Conservation (phyloP, 805 yeast species). For the Saccharomyces kudriavzevii region DNA sequence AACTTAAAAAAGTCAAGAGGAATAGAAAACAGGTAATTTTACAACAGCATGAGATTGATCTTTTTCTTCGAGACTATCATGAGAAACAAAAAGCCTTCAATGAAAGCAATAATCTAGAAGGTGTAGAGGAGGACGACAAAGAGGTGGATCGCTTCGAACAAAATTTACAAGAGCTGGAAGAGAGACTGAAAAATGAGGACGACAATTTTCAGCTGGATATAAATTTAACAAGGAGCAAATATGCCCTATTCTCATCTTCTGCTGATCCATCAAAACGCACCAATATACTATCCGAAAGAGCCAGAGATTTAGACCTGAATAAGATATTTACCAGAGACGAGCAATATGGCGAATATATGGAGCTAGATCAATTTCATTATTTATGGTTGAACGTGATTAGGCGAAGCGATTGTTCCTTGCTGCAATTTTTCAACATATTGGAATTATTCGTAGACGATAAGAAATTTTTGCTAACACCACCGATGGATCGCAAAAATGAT, state of each 20-base stretch:
- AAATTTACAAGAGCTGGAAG: constrained; percentile 34
- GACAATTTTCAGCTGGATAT: constrained; percentile 22
- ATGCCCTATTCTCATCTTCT: constrained; percentile 23
- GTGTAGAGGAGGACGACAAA: constrained; percentile 16
- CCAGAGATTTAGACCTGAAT: constrained; percentile 42
- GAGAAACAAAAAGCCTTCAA: constrained; percentile 24
- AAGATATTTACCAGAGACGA: constrained; percentile 52
- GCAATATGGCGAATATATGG: constrained; percentile 54
- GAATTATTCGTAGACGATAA: constrained; percentile 33
- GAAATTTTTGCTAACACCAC: constrained; percentile 19
- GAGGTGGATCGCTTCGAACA: constrained; percentile 19
- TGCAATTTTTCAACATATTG: constrained; percentile 43
- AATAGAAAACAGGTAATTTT: constrained; percentile 41
- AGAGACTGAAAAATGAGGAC: constrained; percentile 22
- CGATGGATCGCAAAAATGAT: constrained; percentile 24
- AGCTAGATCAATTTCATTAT: constrained; percentile 45
- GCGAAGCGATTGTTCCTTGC: constrained; percentile 35
- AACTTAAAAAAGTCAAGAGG: constrained; percentile 35
- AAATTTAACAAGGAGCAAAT: constrained; percentile 8
- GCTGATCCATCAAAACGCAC: constrained; percentile 6
- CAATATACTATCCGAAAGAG: constrained; percentile 41
- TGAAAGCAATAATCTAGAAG: not conserved
- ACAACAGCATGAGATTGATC: constrained; percentile 61
- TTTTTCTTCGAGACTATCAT: constrained; percentile 42
- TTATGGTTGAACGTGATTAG: constrained; percentile 42